Percentiles rank a stretch among this genome's conserved stretches.
Conservation (phyloP, 495 filamentous ascomycete genomes). For the Podospora fimiseda region DNA sequence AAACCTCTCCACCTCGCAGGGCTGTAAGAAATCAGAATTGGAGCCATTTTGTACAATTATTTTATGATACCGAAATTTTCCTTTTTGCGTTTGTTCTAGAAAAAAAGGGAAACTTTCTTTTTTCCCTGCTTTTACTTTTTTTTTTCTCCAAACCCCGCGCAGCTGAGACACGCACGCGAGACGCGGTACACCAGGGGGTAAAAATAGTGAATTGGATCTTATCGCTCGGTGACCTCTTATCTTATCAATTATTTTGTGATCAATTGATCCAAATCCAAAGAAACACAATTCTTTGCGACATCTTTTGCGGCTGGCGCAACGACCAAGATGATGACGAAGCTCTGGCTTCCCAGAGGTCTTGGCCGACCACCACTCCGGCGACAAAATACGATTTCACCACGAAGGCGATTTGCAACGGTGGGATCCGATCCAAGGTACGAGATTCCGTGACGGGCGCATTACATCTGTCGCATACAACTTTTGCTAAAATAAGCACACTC, state of each 20-base stretch:
- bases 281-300: neutral
- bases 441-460: neutral
- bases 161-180: neutral
- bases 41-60: constrained; percentile 1
- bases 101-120: neutral
- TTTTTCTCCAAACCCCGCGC: neutral
- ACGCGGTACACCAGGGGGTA: neutral
- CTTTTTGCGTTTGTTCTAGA: neutral
- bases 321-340: constrained; percentile 26
- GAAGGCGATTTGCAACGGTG: constrained; percentile 34
- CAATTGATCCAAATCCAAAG: neutral
- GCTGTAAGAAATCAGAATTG: neutral
- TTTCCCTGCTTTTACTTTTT: neutral
- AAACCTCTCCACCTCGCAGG: neutral
- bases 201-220: neutral
- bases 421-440: constrained; percentile 31
- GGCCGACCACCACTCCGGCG: constrained; percentile 18
- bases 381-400: neutral
- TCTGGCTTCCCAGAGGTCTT: constrained; percentile 30
- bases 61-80: constrained; percentile 5
- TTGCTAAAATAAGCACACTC: neutral
- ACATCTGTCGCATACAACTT: neutral
- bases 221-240: neutral
- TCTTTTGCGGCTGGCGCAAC: neutral
- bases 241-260: constrained; percentile 4